Evolutionary conservation across 371 early-diverging fungal species (phyloP).

Genomic region (Entomophthora muscae): DNA sequence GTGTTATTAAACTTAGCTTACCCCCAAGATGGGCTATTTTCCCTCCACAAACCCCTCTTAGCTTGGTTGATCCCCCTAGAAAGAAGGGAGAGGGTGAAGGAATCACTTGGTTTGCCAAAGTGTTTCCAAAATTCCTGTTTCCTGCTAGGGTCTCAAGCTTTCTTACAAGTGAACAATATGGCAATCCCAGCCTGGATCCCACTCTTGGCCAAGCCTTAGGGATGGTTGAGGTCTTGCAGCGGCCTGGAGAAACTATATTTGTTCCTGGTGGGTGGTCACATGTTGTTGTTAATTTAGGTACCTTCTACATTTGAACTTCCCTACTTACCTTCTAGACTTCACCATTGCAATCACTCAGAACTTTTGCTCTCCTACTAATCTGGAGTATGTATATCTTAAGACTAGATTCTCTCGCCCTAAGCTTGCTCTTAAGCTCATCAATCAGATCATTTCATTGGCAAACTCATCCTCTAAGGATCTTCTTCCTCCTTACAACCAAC

Average conservation of each 20-base stretch:
- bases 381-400: constrained; percentile 51
- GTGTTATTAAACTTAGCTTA: background rate
- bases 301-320: background rate
- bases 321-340: constrained; percentile 27
- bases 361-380: constrained; percentile 49
- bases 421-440: constrained; percentile 30
- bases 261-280: constrained; percentile 77
- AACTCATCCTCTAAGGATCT: constrained; percentile 3
- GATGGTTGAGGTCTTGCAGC: constrained; percentile 54
- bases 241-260: constrained; percentile 65
- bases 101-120: constrained; percentile 55
- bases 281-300: constrained; percentile 65
- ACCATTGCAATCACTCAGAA: constrained; percentile 71
- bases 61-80: constrained; percentile 33
- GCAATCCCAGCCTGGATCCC: constrained; percentile 15
- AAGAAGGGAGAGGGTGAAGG: constrained; percentile 53
- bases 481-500: background rate
- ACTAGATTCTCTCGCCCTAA: constrained; percentile 55
- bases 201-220: constrained; percentile 30
- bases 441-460: constrained; percentile 23
- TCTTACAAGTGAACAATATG: constrained; percentile 10
- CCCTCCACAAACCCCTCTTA: constrained; percentile 35
- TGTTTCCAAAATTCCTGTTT: constrained; percentile 33
- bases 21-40: constrained; percentile 43
- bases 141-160: constrained; percentile 14